These are phyloP conservation scores for Talaromyces sp. DNA, from an alignment of 2,329 filamentous ascomycete genomes.

Conservation along the genomic window DNA sequence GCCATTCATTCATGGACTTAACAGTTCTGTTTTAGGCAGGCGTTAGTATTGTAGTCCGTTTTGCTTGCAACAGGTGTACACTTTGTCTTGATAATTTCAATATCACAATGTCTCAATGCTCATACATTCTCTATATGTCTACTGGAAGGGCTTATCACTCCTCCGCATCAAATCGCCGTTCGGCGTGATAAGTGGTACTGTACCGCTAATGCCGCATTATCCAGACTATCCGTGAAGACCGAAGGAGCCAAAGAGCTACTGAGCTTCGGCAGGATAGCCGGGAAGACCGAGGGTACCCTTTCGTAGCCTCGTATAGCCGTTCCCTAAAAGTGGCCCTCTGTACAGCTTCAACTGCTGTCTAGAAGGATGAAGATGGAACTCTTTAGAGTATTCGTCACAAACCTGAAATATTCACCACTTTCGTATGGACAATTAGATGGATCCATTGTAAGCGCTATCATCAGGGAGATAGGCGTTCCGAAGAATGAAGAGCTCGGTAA, in stretches of 20 bases:
- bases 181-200: too few species aligned
- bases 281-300: not conserved
- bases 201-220: not conserved
- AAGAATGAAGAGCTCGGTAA: not conserved
- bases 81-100: not conserved
- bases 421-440: not conserved
- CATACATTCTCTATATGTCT: not conserved
- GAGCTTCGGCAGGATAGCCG: not conserved
- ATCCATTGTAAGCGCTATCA: too few species aligned
- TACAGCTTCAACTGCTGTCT: not conserved
- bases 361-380: too few species aligned
- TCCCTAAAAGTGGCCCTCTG: too few species aligned
- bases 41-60: not conserved
- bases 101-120: not conserved
- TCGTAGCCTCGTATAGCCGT: not conserved
- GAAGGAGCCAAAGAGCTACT: not conserved
- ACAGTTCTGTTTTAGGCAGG: constrained; percentile 4
- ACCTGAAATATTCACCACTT: not conserved
- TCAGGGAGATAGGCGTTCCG: constrained; percentile 1
- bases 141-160: too few species aligned
- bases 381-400: not conserved
- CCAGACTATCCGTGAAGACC: not conserved
- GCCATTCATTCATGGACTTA: not conserved
- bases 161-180: not conserved
- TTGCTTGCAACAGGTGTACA: not conserved